Evolutionary conservation across 257 asterid species (phyloP).

Genomic region (Vinca minor): DNA sequence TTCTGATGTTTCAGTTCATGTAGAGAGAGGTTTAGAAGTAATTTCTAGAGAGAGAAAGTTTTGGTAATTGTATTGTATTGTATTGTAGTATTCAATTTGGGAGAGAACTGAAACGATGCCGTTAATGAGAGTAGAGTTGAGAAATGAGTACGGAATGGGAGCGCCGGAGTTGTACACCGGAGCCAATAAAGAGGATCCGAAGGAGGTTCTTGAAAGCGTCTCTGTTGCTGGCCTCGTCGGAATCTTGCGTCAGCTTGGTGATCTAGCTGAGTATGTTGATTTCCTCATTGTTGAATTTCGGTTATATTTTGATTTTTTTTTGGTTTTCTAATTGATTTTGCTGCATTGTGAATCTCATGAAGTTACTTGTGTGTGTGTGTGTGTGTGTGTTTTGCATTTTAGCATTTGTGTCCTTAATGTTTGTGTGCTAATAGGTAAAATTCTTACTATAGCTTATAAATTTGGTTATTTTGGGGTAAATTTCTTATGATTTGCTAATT

Average conservation of each 20-base stretch:
- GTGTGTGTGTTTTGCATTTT: too few species aligned
- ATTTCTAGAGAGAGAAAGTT: background rate
- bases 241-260: slow-evolving; percentile 89
- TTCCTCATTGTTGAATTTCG: slow-evolving; percentile 1
- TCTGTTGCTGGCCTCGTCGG: slow-evolving; percentile 87
- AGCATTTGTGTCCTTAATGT: too few species aligned
- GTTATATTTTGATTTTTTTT: background rate
- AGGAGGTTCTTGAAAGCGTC: slow-evolving; percentile 68
- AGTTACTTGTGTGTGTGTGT: background rate
- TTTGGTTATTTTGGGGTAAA: background rate
- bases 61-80: too few species aligned
- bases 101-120: slow-evolving; percentile 48
- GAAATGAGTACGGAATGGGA: slow-evolving; percentile 76
- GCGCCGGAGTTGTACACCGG: slow-evolving; percentile 58
- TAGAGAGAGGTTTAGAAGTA: too few species aligned
- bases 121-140: slow-evolving; percentile 61
- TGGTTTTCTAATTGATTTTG: background rate
- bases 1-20: background rate
- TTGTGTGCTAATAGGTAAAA: too few species aligned
- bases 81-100: too few species aligned
- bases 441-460: too few species aligned
- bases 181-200: slow-evolving; percentile 64
- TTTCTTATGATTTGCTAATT: background rate
- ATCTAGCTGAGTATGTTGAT: slow-evolving; percentile 82
- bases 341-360: background rate